Conservation (phyloP, 306 rosid species). For the Dicorynia guianensis region DNA sequence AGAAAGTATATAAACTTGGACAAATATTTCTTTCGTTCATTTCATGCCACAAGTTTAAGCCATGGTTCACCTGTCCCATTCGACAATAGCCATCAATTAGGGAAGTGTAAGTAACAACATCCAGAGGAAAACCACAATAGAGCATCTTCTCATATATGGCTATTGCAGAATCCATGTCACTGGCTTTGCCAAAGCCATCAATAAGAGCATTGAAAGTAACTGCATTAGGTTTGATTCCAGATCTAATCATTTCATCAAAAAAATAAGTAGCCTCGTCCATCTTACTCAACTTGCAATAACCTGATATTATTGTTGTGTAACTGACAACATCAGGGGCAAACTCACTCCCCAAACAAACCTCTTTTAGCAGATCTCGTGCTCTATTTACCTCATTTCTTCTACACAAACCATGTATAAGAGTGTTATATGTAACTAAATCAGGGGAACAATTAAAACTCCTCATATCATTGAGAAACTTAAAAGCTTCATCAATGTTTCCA, state of each 20-base stretch:
- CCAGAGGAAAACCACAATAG: conserved; percentile 58
- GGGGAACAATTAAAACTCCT: conserved; percentile 72
- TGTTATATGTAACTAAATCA: conserved; percentile 72
- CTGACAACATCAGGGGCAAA: conserved; percentile 65
- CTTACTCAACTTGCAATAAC: conserved; percentile 72
- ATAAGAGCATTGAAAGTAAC: conserved; percentile 73
- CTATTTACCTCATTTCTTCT: conserved; percentile 60
- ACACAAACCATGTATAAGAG: conserved; percentile 78
- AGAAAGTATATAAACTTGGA: conserved; percentile 70
- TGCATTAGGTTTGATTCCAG: conserved; percentile 60
- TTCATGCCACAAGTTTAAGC: conserved; percentile 72
- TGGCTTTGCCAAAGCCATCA: conserved; percentile 73
- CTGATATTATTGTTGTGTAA: conserved; percentile 75
- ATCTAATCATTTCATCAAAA: conserved; percentile 66
- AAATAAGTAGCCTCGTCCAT: conserved; percentile 66
- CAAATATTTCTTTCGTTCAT: conserved; percentile 61
- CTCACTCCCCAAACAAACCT: conserved; percentile 47
- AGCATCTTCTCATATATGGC: conserved; percentile 64
- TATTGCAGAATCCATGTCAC: conserved; percentile 67
- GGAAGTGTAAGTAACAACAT: conserved; percentile 77
- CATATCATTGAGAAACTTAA: conserved; percentile 67
- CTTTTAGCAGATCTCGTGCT: conserved; percentile 60
- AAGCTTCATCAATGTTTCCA: conserved; percentile 62
- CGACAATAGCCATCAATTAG: conserved; percentile 77
- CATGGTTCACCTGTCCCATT: conserved; percentile 62